Evolutionary conservation across 2,329 filamentous ascomycete genomes (phyloP).

Genomic region (Blastomyces gilchristii): DNA sequence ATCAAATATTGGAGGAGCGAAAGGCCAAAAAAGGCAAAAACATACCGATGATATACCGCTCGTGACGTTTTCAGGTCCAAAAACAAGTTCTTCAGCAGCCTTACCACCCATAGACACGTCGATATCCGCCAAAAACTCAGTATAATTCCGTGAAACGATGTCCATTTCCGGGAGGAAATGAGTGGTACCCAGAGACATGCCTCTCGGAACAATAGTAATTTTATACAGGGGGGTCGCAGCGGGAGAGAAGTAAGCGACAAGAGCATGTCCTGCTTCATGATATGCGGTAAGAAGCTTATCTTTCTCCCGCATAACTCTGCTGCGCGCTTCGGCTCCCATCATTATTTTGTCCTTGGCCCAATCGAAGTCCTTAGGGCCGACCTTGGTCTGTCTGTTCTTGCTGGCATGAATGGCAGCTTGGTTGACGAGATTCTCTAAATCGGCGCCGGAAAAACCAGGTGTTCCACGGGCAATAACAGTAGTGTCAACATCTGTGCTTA

Average conservation of each 20-base stretch:
- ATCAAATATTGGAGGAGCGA: not conserved
- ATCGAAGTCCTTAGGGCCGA: slow-evolving; percentile 73
- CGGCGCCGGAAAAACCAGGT: slow-evolving; percentile 85
- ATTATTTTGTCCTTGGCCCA: slow-evolving; percentile 98
- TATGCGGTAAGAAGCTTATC: slow-evolving; percentile 96
- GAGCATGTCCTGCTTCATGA: slow-evolving; percentile 88
- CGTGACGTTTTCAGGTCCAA: slow-evolving; percentile 81
- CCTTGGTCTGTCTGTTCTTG: slow-evolving; percentile 64
- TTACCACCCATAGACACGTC: slow-evolving; percentile 77
- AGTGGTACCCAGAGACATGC: slow-evolving; percentile 75
- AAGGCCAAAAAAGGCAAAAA: slow-evolving; percentile 13
- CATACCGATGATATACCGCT: slow-evolving; percentile 72
- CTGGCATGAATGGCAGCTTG: slow-evolving; percentile 93
- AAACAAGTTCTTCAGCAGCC: slow-evolving; percentile 81
- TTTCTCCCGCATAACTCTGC: slow-evolving; percentile 79
- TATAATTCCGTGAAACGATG: slow-evolving; percentile 78
- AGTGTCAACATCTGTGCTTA: slow-evolving; percentile 68
- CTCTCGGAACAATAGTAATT: slow-evolving; percentile 90
- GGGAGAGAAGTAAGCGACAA: slow-evolving; percentile 75
- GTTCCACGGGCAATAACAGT: slow-evolving; percentile 77
- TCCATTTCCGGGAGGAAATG: slow-evolving; percentile 84
- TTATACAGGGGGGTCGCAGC: slow-evolving; percentile 78
- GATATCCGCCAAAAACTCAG: slow-evolving; percentile 70
- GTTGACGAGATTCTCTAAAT: slow-evolving; percentile 94
- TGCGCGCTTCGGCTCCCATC: slow-evolving; percentile 89